Evolutionary conservation across 2,329 filamentous ascomycete species (phyloP).

Genomic region (Parastagonospora avenae): DNA sequence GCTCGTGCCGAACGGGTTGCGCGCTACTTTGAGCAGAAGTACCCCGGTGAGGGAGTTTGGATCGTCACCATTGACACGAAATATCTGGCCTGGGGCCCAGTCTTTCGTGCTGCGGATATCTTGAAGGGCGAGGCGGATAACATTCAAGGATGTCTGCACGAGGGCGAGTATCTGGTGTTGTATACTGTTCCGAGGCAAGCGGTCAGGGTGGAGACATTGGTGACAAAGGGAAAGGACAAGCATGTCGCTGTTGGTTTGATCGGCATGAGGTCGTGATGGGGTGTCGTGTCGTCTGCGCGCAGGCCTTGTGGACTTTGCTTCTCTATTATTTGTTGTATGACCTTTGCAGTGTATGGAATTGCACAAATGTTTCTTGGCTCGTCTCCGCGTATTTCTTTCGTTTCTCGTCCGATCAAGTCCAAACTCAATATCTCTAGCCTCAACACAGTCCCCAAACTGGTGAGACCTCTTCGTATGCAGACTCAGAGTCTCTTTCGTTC

Average conservation of each 20-base stretch:
- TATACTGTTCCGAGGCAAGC: conserved; percentile 42
- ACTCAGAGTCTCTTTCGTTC: too few relatives aligned
- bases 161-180: conserved; percentile 43
- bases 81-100: conserved; percentile 36
- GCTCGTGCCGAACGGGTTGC: conserved; percentile 38
- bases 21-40: conserved; percentile 19
- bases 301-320: too few relatives aligned
- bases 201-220: conserved; percentile 33
- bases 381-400: too few relatives aligned
- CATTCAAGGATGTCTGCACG: conserved; percentile 29
- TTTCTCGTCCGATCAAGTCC: too few relatives aligned
- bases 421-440: too few relatives aligned
- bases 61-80: conserved; percentile 39
- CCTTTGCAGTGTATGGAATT: too few relatives aligned
- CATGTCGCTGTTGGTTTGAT: conserved; percentile 29
- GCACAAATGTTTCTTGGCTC: too few relatives aligned
- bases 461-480: too few relatives aligned
- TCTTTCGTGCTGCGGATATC: conserved; percentile 40
- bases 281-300: neutral
- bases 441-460: too few relatives aligned
- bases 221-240: conserved; percentile 22
- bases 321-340: too few relatives aligned
- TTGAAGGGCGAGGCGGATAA: conserved; percentile 16
- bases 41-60: conserved; percentile 23
- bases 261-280: conserved; percentile 8